Evolutionary conservation across 805 yeast genomes (phyloP), one percentile per base, ranked within the genome.

Genomic region (Scheffersomyces spartinae): DNA sequence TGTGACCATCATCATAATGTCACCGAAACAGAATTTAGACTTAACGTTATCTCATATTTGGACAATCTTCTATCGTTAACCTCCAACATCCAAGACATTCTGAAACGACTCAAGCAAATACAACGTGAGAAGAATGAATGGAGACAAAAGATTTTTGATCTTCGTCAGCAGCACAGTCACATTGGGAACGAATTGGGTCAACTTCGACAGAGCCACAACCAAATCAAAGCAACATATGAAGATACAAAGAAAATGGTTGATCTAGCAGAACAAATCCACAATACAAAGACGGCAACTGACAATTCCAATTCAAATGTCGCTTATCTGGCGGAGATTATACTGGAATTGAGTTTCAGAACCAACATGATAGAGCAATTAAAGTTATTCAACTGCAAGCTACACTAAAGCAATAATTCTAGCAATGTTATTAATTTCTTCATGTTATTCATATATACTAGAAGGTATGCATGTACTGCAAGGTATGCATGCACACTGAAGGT

Each of bases 141-240:
- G 11, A 35, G 67, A 25, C 27, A 36, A 9, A 36, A 41, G 24
- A 53, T 57, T 5, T 42, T 39, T 25, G 49, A 53, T n/a, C 24
- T 56, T 10, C 33, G 48, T 26, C 33, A 45, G 18, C 31, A 41
- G 9, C 64, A 60, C 30, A 34, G 47, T 6, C 26, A 28, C 3
- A 52, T 59, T 7, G 62, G 60, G 1, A 37, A 46, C 15, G 45
- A 52, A 20, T 39, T 57, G 18, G 50, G 51, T 29, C 27, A 33
- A 15, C 31, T 53, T 9, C 35, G 64, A 25, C 20, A 26, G 3
- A 32, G 33, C 5, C 44, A 42, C 28, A 38, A 35, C 9, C 28
- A 31, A 3, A 27, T 34, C 21, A 35, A 37, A 31, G 26, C 29
- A 9, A 27, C 32, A 20, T 38, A 35, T 31, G 35, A 39, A 17